phyloP scores from a whole-genome alignment of 495 filamentous ascomycete genomes.

The Lophiotrema nucula region DNA sequence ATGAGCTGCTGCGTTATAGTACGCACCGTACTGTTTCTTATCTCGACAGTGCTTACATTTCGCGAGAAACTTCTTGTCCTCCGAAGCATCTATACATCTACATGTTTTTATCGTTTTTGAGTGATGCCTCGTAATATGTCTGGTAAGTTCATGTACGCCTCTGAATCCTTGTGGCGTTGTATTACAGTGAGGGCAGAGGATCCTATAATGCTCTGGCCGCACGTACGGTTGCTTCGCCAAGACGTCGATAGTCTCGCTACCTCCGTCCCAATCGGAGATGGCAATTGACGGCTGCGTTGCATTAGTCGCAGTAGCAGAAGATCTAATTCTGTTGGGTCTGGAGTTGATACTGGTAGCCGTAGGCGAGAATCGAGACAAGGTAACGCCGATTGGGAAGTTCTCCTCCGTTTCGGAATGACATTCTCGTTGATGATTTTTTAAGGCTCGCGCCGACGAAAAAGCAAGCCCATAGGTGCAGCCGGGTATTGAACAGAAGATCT shows the following conservation, averaged over 20 bases:
- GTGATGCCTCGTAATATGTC: constrained; percentile 82
- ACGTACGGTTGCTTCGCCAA: constrained; percentile 72
- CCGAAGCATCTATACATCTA: constrained; percentile 67
- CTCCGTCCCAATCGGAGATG: too few species aligned
- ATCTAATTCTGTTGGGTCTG: too few species aligned
- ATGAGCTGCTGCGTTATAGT: constrained; percentile 95
- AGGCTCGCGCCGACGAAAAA: too few species aligned
- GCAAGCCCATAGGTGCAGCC: too few species aligned
- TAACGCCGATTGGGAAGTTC: too few species aligned
- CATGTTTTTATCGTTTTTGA: constrained; percentile 71
- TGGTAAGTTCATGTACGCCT: constrained; percentile 87
- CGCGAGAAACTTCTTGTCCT: constrained; percentile 60
- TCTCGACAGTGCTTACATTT: constrained; percentile 84
- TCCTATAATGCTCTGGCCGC: constrained; percentile 73
- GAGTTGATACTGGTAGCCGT: too few species aligned
- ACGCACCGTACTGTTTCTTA: constrained; percentile 79
- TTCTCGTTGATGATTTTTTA: too few species aligned
- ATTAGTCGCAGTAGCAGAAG: too few species aligned
- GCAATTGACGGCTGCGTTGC: too few species aligned
- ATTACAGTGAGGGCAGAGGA: constrained; percentile 70
- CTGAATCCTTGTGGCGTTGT: constrained; percentile 86
- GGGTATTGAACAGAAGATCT: too few species aligned
- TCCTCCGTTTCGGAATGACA: too few species aligned
- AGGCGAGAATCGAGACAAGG: too few species aligned
- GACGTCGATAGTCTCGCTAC: constrained; percentile 57